Evolutionary conservation across 495 filamentous ascomycete species (phyloP), one percentile per base, ranked within the genome.

Genomic region (Penicillium soppii): DNA sequence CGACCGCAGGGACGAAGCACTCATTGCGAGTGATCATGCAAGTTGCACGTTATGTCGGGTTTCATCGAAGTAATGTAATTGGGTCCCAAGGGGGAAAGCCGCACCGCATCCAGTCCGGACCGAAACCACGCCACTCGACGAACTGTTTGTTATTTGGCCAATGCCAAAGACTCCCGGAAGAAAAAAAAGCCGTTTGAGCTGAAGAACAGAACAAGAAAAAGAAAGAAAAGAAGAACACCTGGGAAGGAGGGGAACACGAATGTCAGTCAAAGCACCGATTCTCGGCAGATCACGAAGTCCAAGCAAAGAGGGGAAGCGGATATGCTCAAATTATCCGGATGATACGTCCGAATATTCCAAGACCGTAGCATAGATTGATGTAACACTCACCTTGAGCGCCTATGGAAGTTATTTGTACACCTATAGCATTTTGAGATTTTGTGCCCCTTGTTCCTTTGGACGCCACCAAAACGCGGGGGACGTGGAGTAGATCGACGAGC

Each of bases 1-100:
- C 41, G 58, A 63, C 50, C 63, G 62, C 66, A 71, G 43, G 54
- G 63, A 56, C 37, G 62, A 32, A 16, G 53, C 59, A 62, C 62
- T 68, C 70, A 73, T 73, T 36, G 43, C 51, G 39, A 42, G 42
- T 27, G 5, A 29, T 16, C 46, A 23, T 32, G 40, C 46, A 36
- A 39, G 38, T 26, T 48, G 45, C 52, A 47, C 46, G 22, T 26
- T 33, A 15, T 15, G 40, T 17, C 22, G 33, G 41, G 50, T n/a
- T 19, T 16, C 46, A 40, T 49, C 9, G 27, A 46, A 33, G 8
- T 7, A 21, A 39, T 22, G 23, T n/a, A 43, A 51, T 51, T 43
- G 39, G 48, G 39, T 30, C 21, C 21, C 13, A 30, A 50, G 29
- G 41, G 29, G 19, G 16, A 52, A 37, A 29, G 19, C 10, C 25